Percentiles rank a stretch among this genome's conserved stretches.
phyloP scores from a whole-genome alignment of 148 eudicot species.

The Diospyros lotus region DNA sequence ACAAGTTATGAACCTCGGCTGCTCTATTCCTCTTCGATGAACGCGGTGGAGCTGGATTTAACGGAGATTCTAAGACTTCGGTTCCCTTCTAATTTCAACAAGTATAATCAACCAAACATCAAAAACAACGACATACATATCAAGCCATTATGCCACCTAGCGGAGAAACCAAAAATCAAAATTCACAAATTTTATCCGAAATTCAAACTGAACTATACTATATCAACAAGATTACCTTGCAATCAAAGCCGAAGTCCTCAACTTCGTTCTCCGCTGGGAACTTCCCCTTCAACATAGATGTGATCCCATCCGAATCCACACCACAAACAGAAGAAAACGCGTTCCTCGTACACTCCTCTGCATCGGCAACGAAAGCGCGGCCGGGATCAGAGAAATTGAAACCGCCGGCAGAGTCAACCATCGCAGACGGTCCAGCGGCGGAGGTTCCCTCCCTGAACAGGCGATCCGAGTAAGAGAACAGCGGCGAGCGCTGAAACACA shows the following conservation, averaged over 20 bases:
- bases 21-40: constrained; percentile 74
- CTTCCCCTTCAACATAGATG: constrained; percentile 24
- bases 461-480: constrained; percentile 12
- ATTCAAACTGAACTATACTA: not conserved
- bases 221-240: constrained; percentile 30
- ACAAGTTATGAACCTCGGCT: constrained; percentile 82
- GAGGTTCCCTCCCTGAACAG: constrained; percentile 7
- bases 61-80: constrained; percentile 33
- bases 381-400: constrained; percentile 33
- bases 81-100: constrained; percentile 32
- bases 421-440: not conserved
- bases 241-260: constrained; percentile 34
- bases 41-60: constrained; percentile 33
- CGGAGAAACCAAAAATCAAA: not conserved
- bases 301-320: constrained; percentile 21
- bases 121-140: too few relatives aligned
- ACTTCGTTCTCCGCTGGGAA: constrained; percentile 6
- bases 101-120: not conserved
- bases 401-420: constrained; percentile 13
- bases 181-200: not conserved
- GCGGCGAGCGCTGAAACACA: constrained; percentile 16
- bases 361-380: constrained; percentile 14
- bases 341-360: not conserved
- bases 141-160: too few relatives aligned
- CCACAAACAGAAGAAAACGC: constrained; percentile 8